A percentile compares a stretch with the other conserved stretches of the same genome.
Evolutionary conservation across 306 rosid species (phyloP).

Genomic region (Sicyos edulis): DNA sequence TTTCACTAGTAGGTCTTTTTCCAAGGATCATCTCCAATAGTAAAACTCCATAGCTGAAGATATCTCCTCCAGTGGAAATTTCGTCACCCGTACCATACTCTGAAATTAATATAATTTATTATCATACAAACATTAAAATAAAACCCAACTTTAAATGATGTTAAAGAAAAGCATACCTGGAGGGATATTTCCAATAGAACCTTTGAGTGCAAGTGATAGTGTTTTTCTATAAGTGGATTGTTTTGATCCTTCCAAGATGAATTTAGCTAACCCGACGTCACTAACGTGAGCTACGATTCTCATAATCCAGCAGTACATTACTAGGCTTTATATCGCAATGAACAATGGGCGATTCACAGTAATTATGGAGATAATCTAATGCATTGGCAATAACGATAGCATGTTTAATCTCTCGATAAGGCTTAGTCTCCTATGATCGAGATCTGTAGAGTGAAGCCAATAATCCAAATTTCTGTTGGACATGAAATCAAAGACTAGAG

Average conservation of each 20-base stretch:
- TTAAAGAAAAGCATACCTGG: constrained; percentile 20
- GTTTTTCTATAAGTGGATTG: neutral
- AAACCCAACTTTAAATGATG: neutral
- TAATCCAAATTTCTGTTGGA: neutral
- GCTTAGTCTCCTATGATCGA: constrained; percentile 16
- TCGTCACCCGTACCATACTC: neutral
- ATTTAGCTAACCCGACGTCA: constrained; percentile 28
- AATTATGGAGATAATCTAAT: constrained; percentile 28
- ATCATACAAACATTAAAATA: no score
- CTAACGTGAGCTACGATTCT: constrained; percentile 31
- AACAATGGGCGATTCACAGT: neutral
- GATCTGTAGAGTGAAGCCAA: neutral
- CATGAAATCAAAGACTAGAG: neutral
- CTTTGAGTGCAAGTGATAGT: constrained; percentile 7
- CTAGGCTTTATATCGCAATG: no score
- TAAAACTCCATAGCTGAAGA: neutral
- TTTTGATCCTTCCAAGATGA: constrained; percentile 21
- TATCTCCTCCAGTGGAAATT: neutral
- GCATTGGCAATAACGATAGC: constrained; percentile 36
- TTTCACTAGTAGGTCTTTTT: constrained; percentile 26
- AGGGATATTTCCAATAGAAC: constrained; percentile 33
- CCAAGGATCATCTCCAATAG: constrained; percentile 27
- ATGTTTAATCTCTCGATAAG: constrained; percentile 26
- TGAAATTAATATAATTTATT: neutral
- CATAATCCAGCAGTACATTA: neutral